phyloP scores from a whole-genome alignment of 2,329 filamentous ascomycete species.

The Dactylellina haptotyla region DNA sequence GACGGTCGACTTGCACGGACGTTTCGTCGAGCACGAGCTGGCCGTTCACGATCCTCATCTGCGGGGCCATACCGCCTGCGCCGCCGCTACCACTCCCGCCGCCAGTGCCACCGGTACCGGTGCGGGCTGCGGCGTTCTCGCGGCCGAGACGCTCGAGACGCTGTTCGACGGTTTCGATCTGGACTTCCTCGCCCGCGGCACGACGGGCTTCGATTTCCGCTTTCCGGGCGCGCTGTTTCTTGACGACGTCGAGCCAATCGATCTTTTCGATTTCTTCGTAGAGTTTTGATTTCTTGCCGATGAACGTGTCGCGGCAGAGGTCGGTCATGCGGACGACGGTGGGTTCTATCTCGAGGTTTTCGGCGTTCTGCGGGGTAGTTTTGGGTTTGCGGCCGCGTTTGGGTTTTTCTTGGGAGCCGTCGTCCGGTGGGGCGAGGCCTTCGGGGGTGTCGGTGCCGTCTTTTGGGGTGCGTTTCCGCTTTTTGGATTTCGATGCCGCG shows the following conservation, averaged over 20 bases:
- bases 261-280: conserved; percentile 78
- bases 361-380: conserved; percentile 73
- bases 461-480: conserved; percentile 16
- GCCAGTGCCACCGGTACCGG: no score
- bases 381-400: conserved; percentile 59
- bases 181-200: conserved; percentile 59
- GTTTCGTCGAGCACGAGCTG: conserved; percentile 76
- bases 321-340: conserved; percentile 77
- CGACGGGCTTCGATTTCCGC: conserved; percentile 58
- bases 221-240: conserved; percentile 60
- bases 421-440: conserved; percentile 1
- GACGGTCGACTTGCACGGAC: conserved; percentile 74
- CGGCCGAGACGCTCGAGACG: conserved; percentile 54
- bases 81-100: conserved; percentile 55
- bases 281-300: conserved; percentile 78
- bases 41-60: conserved; percentile 75
- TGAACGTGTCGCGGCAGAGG: conserved; percentile 74
- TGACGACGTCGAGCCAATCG: conserved; percentile 67
- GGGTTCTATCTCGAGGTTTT: conserved; percentile 72
- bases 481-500: conserved; percentile 38
- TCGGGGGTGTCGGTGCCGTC: neutral
- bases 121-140: conserved; percentile 44
- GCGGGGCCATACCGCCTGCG: conserved; percentile 63
- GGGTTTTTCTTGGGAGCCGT: conserved; percentile 26
- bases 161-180: conserved; percentile 55